Percentiles rank a stretch among this genome's conserved stretches.
These are phyloP conservation scores for Calonectria henricotiae DNA, from an alignment of 2,329 filamentous ascomycete species.

Conservation along the genomic window DNA sequence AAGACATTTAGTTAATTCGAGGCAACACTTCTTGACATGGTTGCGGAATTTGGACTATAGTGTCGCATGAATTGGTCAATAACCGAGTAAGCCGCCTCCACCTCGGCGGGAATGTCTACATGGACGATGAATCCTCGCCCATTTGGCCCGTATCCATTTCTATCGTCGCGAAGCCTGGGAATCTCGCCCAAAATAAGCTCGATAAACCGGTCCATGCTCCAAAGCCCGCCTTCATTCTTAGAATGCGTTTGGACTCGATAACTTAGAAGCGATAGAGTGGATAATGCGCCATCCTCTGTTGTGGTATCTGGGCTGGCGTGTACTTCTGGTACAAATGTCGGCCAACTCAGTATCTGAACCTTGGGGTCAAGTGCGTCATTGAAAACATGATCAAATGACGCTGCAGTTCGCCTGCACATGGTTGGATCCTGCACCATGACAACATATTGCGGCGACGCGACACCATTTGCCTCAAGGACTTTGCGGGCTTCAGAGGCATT, in stretches of 20 bases:
- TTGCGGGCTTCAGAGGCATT: conserved; percentile 44
- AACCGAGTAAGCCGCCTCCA: conserved; percentile 38
- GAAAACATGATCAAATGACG: conserved; percentile 44
- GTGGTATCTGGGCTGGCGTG: neutral
- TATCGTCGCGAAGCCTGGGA: conserved; percentile 46
- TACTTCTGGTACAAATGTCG: conserved; percentile 43
- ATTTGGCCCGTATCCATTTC: conserved; percentile 44
- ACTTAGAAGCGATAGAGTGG: conserved; percentile 25
- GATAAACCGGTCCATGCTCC: conserved; percentile 45
- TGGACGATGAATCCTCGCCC: conserved; percentile 46
- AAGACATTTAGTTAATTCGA: neutral
- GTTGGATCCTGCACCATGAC: conserved; percentile 46
- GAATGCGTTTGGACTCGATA: too few species aligned
- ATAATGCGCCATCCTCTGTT: neutral
- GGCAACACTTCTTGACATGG: neutral
- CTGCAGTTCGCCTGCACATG: conserved; percentile 45
- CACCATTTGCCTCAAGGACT: conserved; percentile 41
- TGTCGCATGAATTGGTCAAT: neutral
- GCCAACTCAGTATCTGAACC: conserved; percentile 41
- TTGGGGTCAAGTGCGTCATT: neutral
- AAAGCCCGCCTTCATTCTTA: conserved; percentile 25
- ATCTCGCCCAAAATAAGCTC: conserved; percentile 46
- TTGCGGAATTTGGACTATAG: neutral
- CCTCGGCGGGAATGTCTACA: conserved; percentile 37
- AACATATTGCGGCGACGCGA: conserved; percentile 43